Evolutionary conservation across 495 filamentous ascomycete species (phyloP), one percentile per base, ranked within the genome.

Genomic region (Cercophora samala): DNA sequence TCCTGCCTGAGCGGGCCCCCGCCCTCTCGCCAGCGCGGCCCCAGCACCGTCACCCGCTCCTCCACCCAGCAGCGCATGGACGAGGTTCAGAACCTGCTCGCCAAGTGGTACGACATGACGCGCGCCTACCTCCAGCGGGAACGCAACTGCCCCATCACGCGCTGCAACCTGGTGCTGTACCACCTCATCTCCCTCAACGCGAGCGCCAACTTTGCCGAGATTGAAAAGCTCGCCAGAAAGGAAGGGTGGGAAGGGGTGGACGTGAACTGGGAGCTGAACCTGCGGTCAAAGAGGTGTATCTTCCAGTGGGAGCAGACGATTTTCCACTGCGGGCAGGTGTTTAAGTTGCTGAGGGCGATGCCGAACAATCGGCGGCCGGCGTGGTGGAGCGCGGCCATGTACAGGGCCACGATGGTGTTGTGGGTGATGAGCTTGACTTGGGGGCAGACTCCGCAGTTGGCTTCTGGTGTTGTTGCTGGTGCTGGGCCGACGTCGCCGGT

Each of bases 151-250:
- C 72, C 78, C 9, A 70, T 79, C 26, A 84, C 74, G 23, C 77
- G 73, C 61, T 84, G 83, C 62, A 89, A 84, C 71, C 72, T 89
- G n/a, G 81, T 85, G 13, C 82, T 90, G 68, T 89, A 84, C 74
- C 87, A 90, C 67, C 79, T 90, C 29, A 84, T 89, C 65, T 84
- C 79, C 29, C 79, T 90, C 46, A 89, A 89, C 69, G 80, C 82
- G 13, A 77, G 86, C 5, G 83, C 83, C 26, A 83, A 84, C 73
- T 86, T 89, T 68, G 76, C 81, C 6, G 83, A 85, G 65, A 84
- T 89, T 46, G 87, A 90, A 74, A 76, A 81, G 0, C 70, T 88
- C 2, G 85, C 86, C 4, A 80, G 87, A 21, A 75, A 79, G 26
- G 85, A 88, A 53, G 78, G 73, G 51, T 75, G 81, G 61, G 81